Base-by-base conservation (phyloP, 352 stramenopile genomes). In the Phytophthora nicotianae region DNA sequence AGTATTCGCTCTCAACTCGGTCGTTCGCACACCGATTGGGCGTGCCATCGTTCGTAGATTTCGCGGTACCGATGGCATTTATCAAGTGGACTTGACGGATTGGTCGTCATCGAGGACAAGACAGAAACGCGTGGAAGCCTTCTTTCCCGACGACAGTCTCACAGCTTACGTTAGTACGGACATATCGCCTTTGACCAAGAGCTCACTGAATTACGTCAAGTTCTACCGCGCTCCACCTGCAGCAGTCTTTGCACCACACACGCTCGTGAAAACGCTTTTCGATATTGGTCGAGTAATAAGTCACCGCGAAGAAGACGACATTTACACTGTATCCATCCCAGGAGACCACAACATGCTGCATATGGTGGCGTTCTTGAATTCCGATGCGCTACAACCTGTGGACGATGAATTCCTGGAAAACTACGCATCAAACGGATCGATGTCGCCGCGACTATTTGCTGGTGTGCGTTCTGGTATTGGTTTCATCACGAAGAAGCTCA, bases 401-500 rank as follows among this genome's bases (percentile, higher is more conserved):
- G 58, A 72, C n/a, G 71, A 76, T 0, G 65, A 61, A 2, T 68
- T 77, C 4, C 32, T 72, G 10, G 65, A 75, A 16, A 73, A 65
- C 4, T 75, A 75, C 24, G 21, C 57, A 8, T 45, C 56, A 1
- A 60, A 38, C 19, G 62, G 42, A 20, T 71, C 62, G 19, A 57
- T 70, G 1, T 90, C 81, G 3, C 83, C 83, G 5, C 76, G 81
- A 19, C 88, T 89, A 74, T 89, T 92, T 51, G 72, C 74, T 2
- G 83, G 83, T 16, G 79, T 92, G n/a, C 81, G 83, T n/a, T 90
- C 77, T 0, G 72, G 83, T 26, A 64, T 92, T 9, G 83, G 83
- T 13, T 92, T 90, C 38, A 89, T 92, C 43, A 92, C 83, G 7
- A 90, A 91, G 55, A 87, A 86, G 38, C 73, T 92, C 10, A 88